Evolutionary conservation across 1,284 basidiomycete species (phyloP).

Genomic region (Melampsora americana): DNA sequence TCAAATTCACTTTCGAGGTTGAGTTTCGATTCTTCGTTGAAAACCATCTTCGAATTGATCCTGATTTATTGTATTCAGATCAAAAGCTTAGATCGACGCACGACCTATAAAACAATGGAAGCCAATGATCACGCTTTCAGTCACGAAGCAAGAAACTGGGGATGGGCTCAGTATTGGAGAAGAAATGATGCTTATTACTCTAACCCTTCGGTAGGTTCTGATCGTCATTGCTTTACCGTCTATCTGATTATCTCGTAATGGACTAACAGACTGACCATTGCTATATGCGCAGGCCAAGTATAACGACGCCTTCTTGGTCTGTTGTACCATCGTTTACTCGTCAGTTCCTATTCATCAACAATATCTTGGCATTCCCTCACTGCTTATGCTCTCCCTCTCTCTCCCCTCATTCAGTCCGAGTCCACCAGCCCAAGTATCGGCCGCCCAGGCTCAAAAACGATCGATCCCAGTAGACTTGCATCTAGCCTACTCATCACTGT

Average conservation of each 20-base stretch:
- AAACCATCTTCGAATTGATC: slow-evolving; percentile 25
- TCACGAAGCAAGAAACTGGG: slow-evolving; percentile 55
- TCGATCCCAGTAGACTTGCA: slow-evolving; percentile 50
- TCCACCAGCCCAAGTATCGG: slow-evolving; percentile 22
- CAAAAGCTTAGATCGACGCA: slow-evolving; percentile 46
- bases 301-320: slow-evolving; percentile 54
- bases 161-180: slow-evolving; percentile 46
- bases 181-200: slow-evolving; percentile 42
- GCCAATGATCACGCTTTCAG: slow-evolving; percentile 55
- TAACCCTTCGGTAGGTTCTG: slow-evolving; percentile 28
- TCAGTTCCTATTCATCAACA: slow-evolving; percentile 31
- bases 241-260: background rate
- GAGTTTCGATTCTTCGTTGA: background rate
- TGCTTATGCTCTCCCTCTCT: background rate
- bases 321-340: slow-evolving; percentile 54
- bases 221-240: background rate
- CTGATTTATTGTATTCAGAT: slow-evolving; percentile 41
- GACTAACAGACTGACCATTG: background rate
- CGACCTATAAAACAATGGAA: slow-evolving; percentile 52
- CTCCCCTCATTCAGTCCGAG: slow-evolving; percentile 12
- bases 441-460: slow-evolving; percentile 44
- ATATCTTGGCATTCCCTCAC: slow-evolving; percentile 23
- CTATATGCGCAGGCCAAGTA: slow-evolving; percentile 36
- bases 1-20: slow-evolving; percentile 51
- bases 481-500: slow-evolving; percentile 50